Evolutionary conservation across 2,329 filamentous ascomycete species (phyloP).

Genomic region (Dryadomyces sulphureus): DNA sequence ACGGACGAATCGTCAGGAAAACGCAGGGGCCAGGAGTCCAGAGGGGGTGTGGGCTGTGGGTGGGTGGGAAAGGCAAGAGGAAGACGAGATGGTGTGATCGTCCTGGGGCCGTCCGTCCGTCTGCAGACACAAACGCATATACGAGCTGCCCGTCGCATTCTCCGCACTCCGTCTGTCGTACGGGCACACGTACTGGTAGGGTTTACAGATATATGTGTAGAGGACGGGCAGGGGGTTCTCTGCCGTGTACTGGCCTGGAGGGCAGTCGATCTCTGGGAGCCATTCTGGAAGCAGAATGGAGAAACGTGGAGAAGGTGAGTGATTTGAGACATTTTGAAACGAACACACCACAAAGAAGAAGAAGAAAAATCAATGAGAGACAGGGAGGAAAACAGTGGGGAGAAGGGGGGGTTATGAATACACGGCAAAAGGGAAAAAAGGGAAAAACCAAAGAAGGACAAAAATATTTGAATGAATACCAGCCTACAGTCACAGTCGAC

Average conservation of each 20-base stretch:
- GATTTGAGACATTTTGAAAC: neutral
- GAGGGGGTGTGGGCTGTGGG: neutral
- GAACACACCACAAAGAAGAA: neutral
- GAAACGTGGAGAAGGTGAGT: neutral
- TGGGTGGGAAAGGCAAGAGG: neutral
- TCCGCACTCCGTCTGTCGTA: neutral
- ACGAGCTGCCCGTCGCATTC: too few species aligned
- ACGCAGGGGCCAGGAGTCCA: neutral
- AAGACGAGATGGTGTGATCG: constrained; percentile 5
- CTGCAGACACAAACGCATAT: neutral
- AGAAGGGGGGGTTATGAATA: neutral
- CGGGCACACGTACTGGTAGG: too few species aligned
- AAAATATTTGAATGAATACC: too few species aligned
- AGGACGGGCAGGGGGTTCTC: too few species aligned
- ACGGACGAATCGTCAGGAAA: neutral
- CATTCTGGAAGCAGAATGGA: constrained; percentile 3
- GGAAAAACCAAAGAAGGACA: neutral
- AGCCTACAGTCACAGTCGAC: too few species aligned
- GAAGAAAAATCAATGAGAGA: neutral
- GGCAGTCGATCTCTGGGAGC: neutral
- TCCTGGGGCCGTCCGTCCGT: neutral
- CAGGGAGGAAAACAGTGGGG: neutral
- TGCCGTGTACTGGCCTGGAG: too few species aligned
- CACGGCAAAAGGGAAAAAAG: neutral
- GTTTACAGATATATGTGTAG: neutral